Conservation (phyloP, 176 grass and related monocot genomes). For the Microstegium vimineum region DNA sequence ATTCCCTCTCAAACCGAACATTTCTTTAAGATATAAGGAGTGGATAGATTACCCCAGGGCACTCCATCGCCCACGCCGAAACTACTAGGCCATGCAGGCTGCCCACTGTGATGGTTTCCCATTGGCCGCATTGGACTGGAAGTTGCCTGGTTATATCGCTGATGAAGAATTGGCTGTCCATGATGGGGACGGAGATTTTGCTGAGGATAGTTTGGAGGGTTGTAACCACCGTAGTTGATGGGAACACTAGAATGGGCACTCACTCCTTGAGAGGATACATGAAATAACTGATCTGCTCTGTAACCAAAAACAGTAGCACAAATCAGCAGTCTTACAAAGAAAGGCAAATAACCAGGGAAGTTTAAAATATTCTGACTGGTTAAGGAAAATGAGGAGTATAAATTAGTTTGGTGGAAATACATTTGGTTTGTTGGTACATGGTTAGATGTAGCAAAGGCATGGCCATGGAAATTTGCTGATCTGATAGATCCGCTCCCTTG, state of each 20-base stretch:
- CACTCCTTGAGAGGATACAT: slow-evolving; percentile 27
- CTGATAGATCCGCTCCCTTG: slow-evolving; percentile 29
- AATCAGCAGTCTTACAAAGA: neutral
- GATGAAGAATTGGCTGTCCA: slow-evolving; percentile 52
- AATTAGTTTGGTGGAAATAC: slow-evolving; percentile 28
- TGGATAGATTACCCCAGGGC: slow-evolving; percentile 58
- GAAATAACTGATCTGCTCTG: slow-evolving; percentile 40
- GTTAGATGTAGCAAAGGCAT: slow-evolving; percentile 41
- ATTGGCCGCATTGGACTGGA: slow-evolving; percentile 35
- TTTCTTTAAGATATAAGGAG: neutral
- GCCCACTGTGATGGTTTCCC: slow-evolving; percentile 54
- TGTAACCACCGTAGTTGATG: slow-evolving; percentile 38
- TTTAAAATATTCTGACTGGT: neutral
- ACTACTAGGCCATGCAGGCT: slow-evolving; percentile 34
- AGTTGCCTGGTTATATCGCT: slow-evolving; percentile 43
- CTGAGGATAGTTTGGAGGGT: slow-evolving; percentile 22
- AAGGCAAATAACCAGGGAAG: neutral
- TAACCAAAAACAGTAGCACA: slow-evolving; percentile 21
- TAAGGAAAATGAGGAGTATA: neutral
- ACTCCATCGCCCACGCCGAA: slow-evolving; percentile 54
- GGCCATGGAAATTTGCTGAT: slow-evolving; percentile 54
- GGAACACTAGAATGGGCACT: slow-evolving; percentile 30
- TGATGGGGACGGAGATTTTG: slow-evolving; percentile 34
- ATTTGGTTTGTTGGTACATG: slow-evolving; percentile 60
- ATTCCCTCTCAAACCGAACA: neutral